phyloP scores from a whole-genome alignment of 805 yeast genomes.

The Pichia gijzeniarum region DNA sequence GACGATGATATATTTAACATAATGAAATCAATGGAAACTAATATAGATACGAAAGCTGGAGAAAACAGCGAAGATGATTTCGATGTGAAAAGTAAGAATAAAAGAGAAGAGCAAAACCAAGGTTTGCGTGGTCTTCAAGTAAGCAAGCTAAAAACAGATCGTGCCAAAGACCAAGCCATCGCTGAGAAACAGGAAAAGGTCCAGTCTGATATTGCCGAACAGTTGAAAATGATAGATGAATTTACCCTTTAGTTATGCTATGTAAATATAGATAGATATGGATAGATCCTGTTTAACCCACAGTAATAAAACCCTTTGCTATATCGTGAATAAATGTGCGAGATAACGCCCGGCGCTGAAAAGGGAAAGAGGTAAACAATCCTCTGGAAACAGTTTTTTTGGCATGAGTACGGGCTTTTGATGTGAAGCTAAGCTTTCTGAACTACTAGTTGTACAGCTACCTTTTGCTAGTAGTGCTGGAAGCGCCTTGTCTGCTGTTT shows the following conservation, averaged over 20 bases:
- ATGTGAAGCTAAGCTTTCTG: too few species aligned
- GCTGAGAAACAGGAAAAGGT: conserved; percentile 28
- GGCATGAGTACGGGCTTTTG: not conserved
- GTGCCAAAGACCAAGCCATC: conserved; percentile 18
- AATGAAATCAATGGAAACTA: conserved; percentile 12
- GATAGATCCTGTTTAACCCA: not conserved
- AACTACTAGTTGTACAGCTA: too few species aligned
- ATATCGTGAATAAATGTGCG: not conserved
- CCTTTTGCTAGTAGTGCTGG: too few species aligned
- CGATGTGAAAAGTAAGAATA: not conserved
- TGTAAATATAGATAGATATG: not conserved
- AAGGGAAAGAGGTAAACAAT: conserved; percentile 1
- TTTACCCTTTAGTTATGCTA: conserved; percentile 27
- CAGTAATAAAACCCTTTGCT: not conserved
- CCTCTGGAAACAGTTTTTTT: not conserved
- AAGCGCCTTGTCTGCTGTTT: too few species aligned
- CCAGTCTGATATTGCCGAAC: conserved; percentile 38
- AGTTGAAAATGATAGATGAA: conserved; percentile 42
- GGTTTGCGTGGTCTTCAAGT: conserved; percentile 36
- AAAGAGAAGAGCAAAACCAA: conserved; percentile 4
- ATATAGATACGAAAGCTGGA: conserved; percentile 12
- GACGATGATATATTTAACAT: conserved; percentile 20
- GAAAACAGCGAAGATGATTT: not conserved
- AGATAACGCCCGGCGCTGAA: not conserved
- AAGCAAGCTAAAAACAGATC: conserved; percentile 36